Evolutionary conservation across 2,329 filamentous ascomycete species (phyloP).

Genomic region (Coleophoma cylindrospora): DNA sequence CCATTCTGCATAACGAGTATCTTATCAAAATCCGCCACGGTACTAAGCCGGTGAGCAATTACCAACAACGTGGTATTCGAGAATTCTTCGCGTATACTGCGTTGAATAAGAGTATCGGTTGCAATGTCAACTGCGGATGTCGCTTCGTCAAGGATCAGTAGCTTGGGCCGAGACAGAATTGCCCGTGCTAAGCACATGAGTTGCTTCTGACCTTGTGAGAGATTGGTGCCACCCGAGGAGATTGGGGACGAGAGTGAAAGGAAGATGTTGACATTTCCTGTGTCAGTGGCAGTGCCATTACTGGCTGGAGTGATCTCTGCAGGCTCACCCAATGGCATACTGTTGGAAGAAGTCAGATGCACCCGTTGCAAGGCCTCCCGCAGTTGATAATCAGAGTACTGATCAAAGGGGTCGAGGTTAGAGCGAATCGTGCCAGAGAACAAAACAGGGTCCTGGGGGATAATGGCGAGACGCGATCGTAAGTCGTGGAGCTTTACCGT

Average conservation of each 20-base stretch:
- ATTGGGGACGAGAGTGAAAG: conserved; percentile 53
- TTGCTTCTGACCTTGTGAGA: conserved; percentile 69
- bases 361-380: background rate
- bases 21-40: conserved; percentile 68
- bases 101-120: conserved; percentile 67
- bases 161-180: conserved; percentile 63
- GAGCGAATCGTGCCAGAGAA: background rate
- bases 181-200: conserved; percentile 67
- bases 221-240: conserved; percentile 64
- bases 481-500: conserved; percentile 15
- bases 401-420: background rate
- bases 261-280: conserved; percentile 59
- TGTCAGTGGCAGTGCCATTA: too few species aligned
- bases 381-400: conserved; percentile 23
- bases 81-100: conserved; percentile 65
- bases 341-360: background rate
- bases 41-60: conserved; percentile 69
- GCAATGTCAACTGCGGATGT: conserved; percentile 72
- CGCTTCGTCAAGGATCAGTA: conserved; percentile 74
- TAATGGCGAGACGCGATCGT: conserved; percentile 15
- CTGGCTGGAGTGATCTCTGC: too few species aligned
- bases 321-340: too few species aligned
- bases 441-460: conserved; percentile 12
- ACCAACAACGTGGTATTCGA: conserved; percentile 62
- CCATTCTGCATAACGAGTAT: conserved; percentile 67